Evolutionary conservation across 2,329 filamentous ascomycete genomes (phyloP), one percentile per base, ranked within the genome.

Genomic region (Alternaria brassicae): DNA sequence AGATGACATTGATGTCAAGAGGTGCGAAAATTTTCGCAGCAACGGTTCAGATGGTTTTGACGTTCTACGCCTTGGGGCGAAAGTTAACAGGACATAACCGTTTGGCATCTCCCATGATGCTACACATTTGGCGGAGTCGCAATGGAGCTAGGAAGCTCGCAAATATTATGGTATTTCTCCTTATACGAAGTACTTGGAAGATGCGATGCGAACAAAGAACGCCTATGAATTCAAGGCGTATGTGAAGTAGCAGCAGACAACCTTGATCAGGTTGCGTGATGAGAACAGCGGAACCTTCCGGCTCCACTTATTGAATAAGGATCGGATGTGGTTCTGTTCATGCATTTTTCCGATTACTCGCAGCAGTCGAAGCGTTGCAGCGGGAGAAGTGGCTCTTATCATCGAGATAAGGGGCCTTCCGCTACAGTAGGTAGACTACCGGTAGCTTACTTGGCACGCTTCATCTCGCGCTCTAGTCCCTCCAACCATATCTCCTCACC

Each of bases 401-500:
- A n/a, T 28, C 15, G 41, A 45, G 41, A 44, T 44, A 48, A 36
- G 51, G 40, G 39, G 39, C 21, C 40, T 44, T 37, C 12, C 15
- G 40, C 51, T 53, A 27, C 8, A n/a, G n/a, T n/a, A n/a, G n/a
- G n/a, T n/a, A n/a, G n/a, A n/a, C n/a, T n/a, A n/a, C n/a, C n/a
- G 39, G n/a, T 30, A 21, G 40, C 21, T 30, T 5, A 3, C 51
- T 45, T 53, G 51, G 51, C 51, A 45, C 15, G 21, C 52, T 47
- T 30, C 30, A 48, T 28, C 41, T 39, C 25, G 37, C 28, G 53
- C 51, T 19, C 21, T 34, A 28, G 23, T 58, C 42, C 37, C 32
- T 40, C 37, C 39, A 53, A 61, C 58, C 50, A 55, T 30, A 50
- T 19, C 10, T 23, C 17, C 45, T 45, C 45, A 17, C 4, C 28